Evolutionary conservation across 768 basidiomycete species (phyloP).

Genomic region (Rhodotorula toruloides): DNA sequence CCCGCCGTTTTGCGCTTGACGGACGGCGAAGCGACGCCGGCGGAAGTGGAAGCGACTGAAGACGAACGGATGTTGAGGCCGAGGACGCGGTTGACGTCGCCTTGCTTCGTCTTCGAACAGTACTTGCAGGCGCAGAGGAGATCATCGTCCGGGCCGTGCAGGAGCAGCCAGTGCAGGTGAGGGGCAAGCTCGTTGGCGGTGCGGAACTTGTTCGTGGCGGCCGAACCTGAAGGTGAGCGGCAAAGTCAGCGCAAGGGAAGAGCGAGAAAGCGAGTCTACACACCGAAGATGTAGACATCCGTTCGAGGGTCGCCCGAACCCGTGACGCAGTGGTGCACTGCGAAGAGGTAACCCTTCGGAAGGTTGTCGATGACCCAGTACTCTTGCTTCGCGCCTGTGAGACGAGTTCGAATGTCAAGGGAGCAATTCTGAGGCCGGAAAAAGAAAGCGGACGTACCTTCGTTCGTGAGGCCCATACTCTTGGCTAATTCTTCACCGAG

Average conservation of each 20-base stretch:
- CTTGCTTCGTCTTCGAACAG: conserved; percentile 35
- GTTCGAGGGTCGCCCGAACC: conserved; percentile 56
- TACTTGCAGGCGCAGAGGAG: conserved; percentile 39
- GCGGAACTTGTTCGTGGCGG: conserved; percentile 56
- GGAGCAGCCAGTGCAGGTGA: conserved; percentile 72
- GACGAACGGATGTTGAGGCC: neutral
- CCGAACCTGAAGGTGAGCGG: conserved; percentile 42
- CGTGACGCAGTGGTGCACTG: conserved; percentile 66
- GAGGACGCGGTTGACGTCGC: conserved; percentile 32
- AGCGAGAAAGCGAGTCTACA: conserved; percentile 20
- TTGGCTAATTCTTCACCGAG: conserved; percentile 52
- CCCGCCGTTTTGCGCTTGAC: too few species aligned
- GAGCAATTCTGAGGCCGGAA: conserved; percentile 13
- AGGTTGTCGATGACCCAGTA: conserved; percentile 61
- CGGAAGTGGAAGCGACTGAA: too few species aligned
- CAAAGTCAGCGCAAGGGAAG: conserved; percentile 46
- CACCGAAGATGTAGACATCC: conserved; percentile 75
- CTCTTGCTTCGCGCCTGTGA: conserved; percentile 7
- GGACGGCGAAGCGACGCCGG: too few species aligned
- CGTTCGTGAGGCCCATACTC: conserved; percentile 44
- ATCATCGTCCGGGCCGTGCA: conserved; percentile 38
- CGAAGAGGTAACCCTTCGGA: conserved; percentile 66
- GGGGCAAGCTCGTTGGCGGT: conserved; percentile 80
- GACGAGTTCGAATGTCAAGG: neutral
- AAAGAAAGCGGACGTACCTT: conserved; percentile 11